Conservation (phyloP, 129 eudicot genomes). For the Smallanthus sonchifolius region DNA sequence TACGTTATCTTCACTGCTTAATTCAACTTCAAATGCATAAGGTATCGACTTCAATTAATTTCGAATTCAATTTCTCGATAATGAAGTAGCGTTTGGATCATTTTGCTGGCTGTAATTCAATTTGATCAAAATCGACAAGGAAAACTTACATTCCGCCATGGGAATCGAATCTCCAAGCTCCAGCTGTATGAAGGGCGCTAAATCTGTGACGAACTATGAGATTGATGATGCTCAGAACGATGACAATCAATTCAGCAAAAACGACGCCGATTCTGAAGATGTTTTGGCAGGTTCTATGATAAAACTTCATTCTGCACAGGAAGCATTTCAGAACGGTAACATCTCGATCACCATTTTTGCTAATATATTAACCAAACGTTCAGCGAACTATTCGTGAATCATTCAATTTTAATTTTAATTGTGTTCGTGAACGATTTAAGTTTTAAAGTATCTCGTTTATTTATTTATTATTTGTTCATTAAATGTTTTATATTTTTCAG, state of each 20-base stretch:
- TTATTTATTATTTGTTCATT: no score
- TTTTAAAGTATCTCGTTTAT: no score
- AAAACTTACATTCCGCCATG: neutral
- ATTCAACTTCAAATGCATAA: neutral
- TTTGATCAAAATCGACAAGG: neutral
- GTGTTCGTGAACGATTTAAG: no score
- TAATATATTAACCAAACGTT: no score
- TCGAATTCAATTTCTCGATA: neutral
- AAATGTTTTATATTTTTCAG: no score
- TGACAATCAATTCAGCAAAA: neutral
- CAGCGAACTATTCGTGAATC: no score
- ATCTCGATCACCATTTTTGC: neutral
- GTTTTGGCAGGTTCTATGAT: neutral
- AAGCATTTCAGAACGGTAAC: conserved; percentile 11
- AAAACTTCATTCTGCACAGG: neutral
- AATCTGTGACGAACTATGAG: neutral
- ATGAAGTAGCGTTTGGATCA: neutral
- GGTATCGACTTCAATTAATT: neutral
- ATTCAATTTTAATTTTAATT: no score
- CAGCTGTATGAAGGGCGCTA: no score
- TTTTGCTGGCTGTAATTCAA: neutral
- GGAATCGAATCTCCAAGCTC: conserved; percentile 1
- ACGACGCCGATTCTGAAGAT: neutral
- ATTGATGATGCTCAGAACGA: neutral
- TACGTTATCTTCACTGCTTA: neutral